A percentile compares a stretch with the other conserved stretches of the same genome.
phyloP scores from a whole-genome alignment of 495 filamentous ascomycete genomes.

The Podospora appendiculata region DNA sequence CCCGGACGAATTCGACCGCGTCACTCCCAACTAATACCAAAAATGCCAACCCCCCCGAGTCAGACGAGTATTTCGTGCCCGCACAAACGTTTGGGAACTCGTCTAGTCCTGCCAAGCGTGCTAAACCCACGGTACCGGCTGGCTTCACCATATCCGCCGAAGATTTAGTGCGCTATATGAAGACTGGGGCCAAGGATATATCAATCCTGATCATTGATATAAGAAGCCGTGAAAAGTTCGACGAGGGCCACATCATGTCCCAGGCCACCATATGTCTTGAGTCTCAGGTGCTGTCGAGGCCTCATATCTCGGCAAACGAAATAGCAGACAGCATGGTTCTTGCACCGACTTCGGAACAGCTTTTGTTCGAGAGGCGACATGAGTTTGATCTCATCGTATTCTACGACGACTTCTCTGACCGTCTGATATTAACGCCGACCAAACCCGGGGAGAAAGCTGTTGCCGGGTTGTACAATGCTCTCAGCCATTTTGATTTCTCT shows the following conservation, averaged over 20 bases:
- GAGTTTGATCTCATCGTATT: conserved; percentile 84
- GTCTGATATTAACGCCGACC: conserved; percentile 32
- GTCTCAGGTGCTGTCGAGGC: conserved; percentile 61
- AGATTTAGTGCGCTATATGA: conserved; percentile 57
- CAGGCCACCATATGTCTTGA: conserved; percentile 83
- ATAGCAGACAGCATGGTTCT: conserved; percentile 76
- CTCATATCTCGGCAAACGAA: conserved; percentile 78
- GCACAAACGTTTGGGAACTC: conserved; percentile 19
- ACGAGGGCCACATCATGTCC: conserved; percentile 78
- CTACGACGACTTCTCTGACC: conserved; percentile 65
- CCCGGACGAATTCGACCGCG: conserved; percentile 36
- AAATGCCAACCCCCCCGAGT: conserved; percentile 6
- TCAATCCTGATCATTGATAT: conserved; percentile 80
- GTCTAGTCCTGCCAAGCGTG: conserved; percentile 11
- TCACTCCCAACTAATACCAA: conserved; percentile 21
- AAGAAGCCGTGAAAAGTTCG: conserved; percentile 71
- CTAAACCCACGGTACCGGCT: conserved; percentile 39
- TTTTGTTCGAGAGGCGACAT: conserved; percentile 65
- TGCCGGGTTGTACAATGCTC: conserved; percentile 63
- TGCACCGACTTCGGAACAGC: conserved; percentile 64
- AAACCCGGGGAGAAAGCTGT: conserved; percentile 49
- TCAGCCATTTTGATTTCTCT: conserved; percentile 71
- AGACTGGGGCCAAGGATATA: conserved; percentile 34
- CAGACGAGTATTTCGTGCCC: conserved; percentile 24
- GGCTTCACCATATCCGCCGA: conserved; percentile 57